Evolutionary conservation across 495 filamentous ascomycete species (phyloP).

Genomic region (Hypoxylon cercidicola): DNA sequence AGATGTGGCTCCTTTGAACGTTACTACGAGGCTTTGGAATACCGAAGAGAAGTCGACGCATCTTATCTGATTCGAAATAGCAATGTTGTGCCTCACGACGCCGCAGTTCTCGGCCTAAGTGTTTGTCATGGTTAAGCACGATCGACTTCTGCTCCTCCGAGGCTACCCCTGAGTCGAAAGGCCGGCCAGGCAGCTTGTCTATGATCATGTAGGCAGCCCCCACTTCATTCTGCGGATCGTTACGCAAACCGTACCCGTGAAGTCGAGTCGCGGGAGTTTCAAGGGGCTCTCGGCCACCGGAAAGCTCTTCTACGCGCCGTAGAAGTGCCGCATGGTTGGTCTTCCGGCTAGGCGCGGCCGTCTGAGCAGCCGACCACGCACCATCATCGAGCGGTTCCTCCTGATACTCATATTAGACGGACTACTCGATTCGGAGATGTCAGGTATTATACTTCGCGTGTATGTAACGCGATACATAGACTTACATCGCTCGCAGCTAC

Average conservation of each 20-base stretch:
- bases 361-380: not conserved
- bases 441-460: not conserved
- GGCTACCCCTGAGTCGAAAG: not conserved
- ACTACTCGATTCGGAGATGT: not conserved
- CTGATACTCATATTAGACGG: not conserved
- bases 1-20: not conserved
- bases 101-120: conserved; percentile 1
- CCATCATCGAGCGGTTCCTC: conserved; percentile 1
- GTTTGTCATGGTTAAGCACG: not conserved
- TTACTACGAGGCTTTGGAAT: not conserved
- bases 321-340: conserved; percentile 1
- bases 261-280: not conserved
- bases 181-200: conserved; percentile 1
- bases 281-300: conserved; percentile 3
- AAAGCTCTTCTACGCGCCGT: conserved; percentile 3
- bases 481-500: not conserved
- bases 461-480: conserved; percentile 5
- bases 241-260: conserved; percentile 1
- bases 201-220: conserved; percentile 3
- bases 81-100: not conserved
- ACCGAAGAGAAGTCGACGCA: conserved; percentile 4
- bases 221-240: conserved; percentile 2
- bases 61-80: conserved; percentile 3
- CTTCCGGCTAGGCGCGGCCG: not conserved
- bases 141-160: not conserved